A percentile compares a stretch with the other conserved stretches of the same genome.
Evolutionary conservation across 495 filamentous ascomycete species (phyloP).

Genomic region (Aspergillus wentii): DNA sequence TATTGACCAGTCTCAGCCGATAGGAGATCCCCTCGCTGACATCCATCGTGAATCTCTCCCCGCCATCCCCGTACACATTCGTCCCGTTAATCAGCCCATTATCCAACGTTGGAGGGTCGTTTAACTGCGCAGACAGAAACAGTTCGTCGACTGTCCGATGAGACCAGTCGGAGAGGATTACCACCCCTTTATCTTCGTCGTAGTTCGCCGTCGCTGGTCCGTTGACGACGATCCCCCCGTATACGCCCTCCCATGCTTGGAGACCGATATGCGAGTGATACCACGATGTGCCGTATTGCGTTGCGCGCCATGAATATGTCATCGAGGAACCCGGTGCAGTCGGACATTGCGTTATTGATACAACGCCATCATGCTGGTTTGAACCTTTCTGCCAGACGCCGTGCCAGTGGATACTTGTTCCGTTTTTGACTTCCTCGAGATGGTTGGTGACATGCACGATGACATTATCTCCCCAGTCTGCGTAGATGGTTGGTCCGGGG

Average conservation of each 20-base stretch:
- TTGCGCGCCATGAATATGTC: slow-evolving; percentile 49
- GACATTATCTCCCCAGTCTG: slow-evolving; percentile 57
- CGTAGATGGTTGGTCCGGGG: slow-evolving; percentile 17
- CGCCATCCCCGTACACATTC: slow-evolving; percentile 20
- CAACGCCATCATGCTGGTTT: slow-evolving; percentile 43
- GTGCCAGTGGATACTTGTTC: slow-evolving; percentile 45
- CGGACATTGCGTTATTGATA: slow-evolving; percentile 28
- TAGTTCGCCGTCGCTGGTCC: slow-evolving; percentile 36
- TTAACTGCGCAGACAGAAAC: not conserved
- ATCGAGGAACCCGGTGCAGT: slow-evolving; percentile 19
- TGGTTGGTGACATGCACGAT: slow-evolving; percentile 60
- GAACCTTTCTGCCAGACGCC: slow-evolving; percentile 37
- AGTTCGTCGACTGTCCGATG: slow-evolving; percentile 7
- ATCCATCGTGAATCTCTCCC: not conserved
- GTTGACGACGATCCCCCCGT: slow-evolving; percentile 20
- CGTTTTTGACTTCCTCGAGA: slow-evolving; percentile 43
- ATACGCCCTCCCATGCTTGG: slow-evolving; percentile 35
- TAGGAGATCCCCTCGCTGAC: slow-evolving; percentile 39
- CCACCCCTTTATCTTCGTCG: slow-evolving; percentile 55
- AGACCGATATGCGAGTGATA: slow-evolving; percentile 58
- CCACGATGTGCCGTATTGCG: slow-evolving; percentile 56
- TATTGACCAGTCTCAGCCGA: slow-evolving; percentile 54
- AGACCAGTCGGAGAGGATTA: slow-evolving; percentile 37
- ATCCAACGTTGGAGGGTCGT: slow-evolving; percentile 1
- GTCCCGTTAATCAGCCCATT: slow-evolving; percentile 17